Evolutionary conservation across 208 protist species (phyloP), one percentile per base, ranked within the genome.

Genomic region (Crithidia fasciculata): DNA sequence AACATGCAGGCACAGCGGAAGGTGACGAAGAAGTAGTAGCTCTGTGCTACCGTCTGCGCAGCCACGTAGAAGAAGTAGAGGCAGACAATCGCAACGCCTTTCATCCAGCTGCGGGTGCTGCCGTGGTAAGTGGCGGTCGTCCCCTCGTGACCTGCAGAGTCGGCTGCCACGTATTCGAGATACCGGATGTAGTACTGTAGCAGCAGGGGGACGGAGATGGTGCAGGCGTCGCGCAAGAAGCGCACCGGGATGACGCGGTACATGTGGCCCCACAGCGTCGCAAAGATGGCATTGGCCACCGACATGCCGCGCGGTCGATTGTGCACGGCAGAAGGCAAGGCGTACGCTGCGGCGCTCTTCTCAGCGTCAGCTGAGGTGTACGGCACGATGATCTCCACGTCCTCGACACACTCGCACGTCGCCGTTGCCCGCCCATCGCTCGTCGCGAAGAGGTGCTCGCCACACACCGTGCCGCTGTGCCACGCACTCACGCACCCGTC

Each of bases 401-500:
- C 60, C 68, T 74, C 72, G 10, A 89, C 81, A 9, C 81, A 76
- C 43, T 81, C 75, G 71, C 87, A 86, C 52, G 80, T 79, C 56
- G 84, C 87, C 49, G 79, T 76, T 44, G 69, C 82, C 57, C 79
- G 52, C 8, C 70, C 68, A 6, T 61, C 49, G 39, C 52, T 41
- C 3, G 79, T 74, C 12, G 69, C 45, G 68, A 94, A 94, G 28
- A 94, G 81, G 50, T 83, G 67, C 71, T 94, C 86, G 39, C 85
- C 86, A 39, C 89, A 72, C 36, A 86, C 74, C 15, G 75, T 63
- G 43, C 89, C 89, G 64, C 82, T 55, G 62, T 77, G 76, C 16
- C 79, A 77, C 37, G 74, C 61, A 13, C 75, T 69, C 45, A 69
- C 69, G n/a, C 43, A 54, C 7, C 19, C 37, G 52, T 45, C 28